These are phyloP conservation scores for Alternaria sp. DNA, from an alignment of 2,329 filamentous ascomycete genomes.

Conservation along the genomic window DNA sequence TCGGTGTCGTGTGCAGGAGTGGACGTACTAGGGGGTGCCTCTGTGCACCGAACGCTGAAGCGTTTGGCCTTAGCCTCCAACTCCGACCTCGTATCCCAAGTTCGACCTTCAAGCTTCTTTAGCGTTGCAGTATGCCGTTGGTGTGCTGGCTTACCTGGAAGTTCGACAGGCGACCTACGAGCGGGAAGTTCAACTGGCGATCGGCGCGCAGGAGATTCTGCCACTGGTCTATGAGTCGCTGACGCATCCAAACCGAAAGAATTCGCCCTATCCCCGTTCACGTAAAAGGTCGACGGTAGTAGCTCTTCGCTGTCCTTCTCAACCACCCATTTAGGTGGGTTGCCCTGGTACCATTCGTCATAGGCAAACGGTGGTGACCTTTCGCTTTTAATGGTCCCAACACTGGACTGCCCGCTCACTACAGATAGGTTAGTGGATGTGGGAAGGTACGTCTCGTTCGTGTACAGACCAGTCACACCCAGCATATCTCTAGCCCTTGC, in stretches of 20 bases:
- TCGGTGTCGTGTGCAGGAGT: neutral
- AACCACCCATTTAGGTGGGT: too few species aligned
- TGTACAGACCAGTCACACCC: neutral
- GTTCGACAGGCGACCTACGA: neutral
- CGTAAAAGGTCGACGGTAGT: neutral
- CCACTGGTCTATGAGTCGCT: neutral
- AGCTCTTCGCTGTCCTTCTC: neutral
- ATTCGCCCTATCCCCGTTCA: too few species aligned
- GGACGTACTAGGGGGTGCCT: neutral
- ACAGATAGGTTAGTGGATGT: neutral
- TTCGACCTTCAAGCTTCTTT: slow-evolving; percentile 6
- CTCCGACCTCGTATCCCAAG: neutral
- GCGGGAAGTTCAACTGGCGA: neutral
- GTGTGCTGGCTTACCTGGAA: neutral
- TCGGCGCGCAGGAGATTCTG: neutral
- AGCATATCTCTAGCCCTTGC: too few species aligned
- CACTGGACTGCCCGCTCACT: neutral
- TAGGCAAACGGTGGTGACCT: neutral
- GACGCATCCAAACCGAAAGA: neutral
- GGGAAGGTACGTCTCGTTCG: neutral
- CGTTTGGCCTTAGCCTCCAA: neutral
- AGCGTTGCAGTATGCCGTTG: slow-evolving; percentile 2
- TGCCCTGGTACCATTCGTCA: neutral
- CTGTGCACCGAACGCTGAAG: neutral
- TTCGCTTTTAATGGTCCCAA: neutral